Percentiles rank a stretch among this genome's conserved stretches.
Conservation (phyloP, 1,284 basidiomycete genomes). For the Cystobasidiaceae sp. region DNA sequence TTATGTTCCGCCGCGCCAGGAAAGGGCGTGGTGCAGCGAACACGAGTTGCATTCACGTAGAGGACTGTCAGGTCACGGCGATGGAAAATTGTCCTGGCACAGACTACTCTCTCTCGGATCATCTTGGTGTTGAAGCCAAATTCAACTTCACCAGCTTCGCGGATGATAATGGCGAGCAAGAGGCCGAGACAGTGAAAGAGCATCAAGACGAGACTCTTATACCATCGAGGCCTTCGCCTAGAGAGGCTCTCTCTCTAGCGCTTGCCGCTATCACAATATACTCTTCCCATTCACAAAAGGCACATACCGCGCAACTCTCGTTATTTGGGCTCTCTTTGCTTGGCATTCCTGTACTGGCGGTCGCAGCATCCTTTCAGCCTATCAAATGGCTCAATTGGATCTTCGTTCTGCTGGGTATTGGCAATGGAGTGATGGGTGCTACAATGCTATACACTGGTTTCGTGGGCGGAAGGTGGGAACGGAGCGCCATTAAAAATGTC, state of each 20-base stretch:
- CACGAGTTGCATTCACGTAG: constrained; percentile 19
- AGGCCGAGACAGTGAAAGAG: neutral
- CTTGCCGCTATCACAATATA: constrained; percentile 24
- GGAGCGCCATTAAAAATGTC: constrained; percentile 53
- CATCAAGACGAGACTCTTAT: constrained; percentile 8
- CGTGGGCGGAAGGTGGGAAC: constrained; percentile 82
- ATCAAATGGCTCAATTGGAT: constrained; percentile 45
- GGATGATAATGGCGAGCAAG: neutral
- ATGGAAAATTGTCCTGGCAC: constrained; percentile 67
- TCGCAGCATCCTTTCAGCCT: constrained; percentile 51
- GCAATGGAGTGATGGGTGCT: constrained; percentile 70
- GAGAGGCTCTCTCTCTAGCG: constrained; percentile 10
- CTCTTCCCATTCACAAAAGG: constrained; percentile 30
- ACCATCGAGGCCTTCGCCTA: neutral
- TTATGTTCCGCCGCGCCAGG: constrained; percentile 67
- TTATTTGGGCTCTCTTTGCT: constrained; percentile 37
- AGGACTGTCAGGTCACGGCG: constrained; percentile 59
- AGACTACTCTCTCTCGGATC: constrained; percentile 87
- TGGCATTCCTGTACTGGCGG: constrained; percentile 56
- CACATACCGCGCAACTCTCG: constrained; percentile 33
- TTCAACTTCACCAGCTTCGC: constrained; percentile 55
- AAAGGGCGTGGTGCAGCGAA: constrained; percentile 8
- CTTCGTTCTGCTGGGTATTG: constrained; percentile 61
- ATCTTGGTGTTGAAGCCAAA: constrained; percentile 82
- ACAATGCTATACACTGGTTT: constrained; percentile 88